Conservation (phyloP, 2,329 filamentous ascomycete species). For the Talaromyces sp. region DNA sequence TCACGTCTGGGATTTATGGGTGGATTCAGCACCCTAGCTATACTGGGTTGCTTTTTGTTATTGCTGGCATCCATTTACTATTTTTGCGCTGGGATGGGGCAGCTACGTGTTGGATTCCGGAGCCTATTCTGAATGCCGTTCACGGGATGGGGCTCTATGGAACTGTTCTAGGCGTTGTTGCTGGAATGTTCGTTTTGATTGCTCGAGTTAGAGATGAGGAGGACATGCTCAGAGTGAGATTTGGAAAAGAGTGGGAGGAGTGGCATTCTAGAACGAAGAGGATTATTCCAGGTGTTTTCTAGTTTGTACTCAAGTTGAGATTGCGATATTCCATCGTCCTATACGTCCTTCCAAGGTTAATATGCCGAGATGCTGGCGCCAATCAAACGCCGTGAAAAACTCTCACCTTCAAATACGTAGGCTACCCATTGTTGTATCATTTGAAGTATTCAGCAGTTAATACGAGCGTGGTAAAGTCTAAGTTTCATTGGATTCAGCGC, state of each 20-base stretch:
- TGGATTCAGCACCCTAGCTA: constrained; percentile 60
- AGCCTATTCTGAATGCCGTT: constrained; percentile 2
- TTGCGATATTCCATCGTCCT: no score
- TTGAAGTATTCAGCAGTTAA: no score
- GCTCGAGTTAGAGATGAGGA: constrained; percentile 55
- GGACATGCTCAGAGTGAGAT: constrained; percentile 51
- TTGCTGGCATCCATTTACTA: constrained; percentile 23
- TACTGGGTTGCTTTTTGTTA: constrained; percentile 45
- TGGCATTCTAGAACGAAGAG: constrained; percentile 54
- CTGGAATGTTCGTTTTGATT: constrained; percentile 17
- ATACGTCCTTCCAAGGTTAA: no score
- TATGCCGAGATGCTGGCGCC: no score
- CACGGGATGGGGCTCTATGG: constrained; percentile 16
- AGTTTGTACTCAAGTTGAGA: no score
- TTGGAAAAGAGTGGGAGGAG: constrained; percentile 53
- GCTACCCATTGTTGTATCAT: no score
- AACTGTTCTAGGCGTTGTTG: neutral
- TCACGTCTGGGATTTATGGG: constrained; percentile 53
- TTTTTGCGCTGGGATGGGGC: constrained; percentile 44
- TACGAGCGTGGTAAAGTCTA: neutral
- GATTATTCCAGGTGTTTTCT: constrained; percentile 53
- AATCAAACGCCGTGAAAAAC: no score
- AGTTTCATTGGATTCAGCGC: neutral
- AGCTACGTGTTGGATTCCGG: constrained; percentile 41
- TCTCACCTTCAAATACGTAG: no score